Base-by-base conservation (phyloP, 2,329 filamentous ascomycete species). In the Sporothrix brunneoviolacea region DNA sequence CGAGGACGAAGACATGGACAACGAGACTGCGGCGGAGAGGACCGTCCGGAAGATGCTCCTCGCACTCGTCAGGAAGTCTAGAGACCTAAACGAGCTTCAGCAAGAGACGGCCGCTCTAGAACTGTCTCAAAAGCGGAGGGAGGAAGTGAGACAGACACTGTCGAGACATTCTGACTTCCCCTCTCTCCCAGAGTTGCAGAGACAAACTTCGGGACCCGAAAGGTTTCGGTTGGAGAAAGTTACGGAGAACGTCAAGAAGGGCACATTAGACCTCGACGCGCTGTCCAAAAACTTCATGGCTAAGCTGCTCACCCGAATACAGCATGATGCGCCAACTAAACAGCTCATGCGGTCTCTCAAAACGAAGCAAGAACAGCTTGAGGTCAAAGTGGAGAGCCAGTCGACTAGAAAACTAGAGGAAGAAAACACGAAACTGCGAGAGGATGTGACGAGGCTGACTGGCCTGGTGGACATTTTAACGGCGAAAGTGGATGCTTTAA, bases 111-210 rank as follows among this genome's bases (percentile, higher is more conserved):
- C 4, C 2, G 35, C 41, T 8, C 35, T 57, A 1, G 50, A 54
- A n/a, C 6, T 22, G 13, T 19, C 42, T 1, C 13, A 40, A 1
- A 33, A 50, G 41, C 47, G 40, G 10, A 49, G 48, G 7, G 47
- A 53, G 10, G 46, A 47, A 12, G 37, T 48, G 19, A 16, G 28
- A 27, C 41, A 8, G 10, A 22, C 36, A 4, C n/a, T 42, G 4
- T 36, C 48, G 9, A 38, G 35, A 18, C 39, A 50, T 10, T 4
- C 43, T 2, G 56, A 57, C 10, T 59, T 52, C 36, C 52, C 57
- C 2, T 49, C 48, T 10, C 24, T 52, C 28, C 28, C 36, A 6
- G 52, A 49, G 22, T 16, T 46, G 18, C 12, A 43, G 9, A 30
- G 38, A 15, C 38, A 27, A 12, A 19, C 7, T 8, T 16, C 27